Evolutionary conservation across 2,329 filamentous ascomycete species (phyloP), one percentile per base, ranked within the genome.

Genomic region (Ampelomyces quisqualis): DNA sequence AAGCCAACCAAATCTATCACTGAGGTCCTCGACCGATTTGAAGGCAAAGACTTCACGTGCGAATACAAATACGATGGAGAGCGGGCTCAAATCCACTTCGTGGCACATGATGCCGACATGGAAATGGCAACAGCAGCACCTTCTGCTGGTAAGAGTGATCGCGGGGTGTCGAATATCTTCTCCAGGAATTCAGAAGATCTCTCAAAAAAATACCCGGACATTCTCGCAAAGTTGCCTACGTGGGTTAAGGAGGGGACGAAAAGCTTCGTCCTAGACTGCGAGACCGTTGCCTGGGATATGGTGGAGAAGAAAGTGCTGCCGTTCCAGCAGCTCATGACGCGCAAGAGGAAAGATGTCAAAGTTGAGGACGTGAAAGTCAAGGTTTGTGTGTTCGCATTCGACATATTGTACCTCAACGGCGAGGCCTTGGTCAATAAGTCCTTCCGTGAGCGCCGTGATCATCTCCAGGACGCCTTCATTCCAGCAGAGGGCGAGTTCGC

Each of bases 11-110:
- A 98, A 68, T 90, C 93, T 4, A 96, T 98, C 58, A 95, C 90
- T 1, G 93, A 98, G 70, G 93, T 98, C 0, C 78, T 98, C 8
- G 91, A 98, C 69, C 87, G 93, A 4, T 98, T 98, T 53, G 93
- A 97, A 65, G 84, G 87, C 50, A 93, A 95, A 64, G 86, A 85
- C 18, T 98, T 98, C 61, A 97, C 93, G 1, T 98, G 93, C 71
- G 93, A 98, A 67, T 98, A 95, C 77, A 98, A 98, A 69, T 98
- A 98, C 62, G 93, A 98, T 59, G 93, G 93, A 34, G 93, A 98
- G 70, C 80, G 93, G 64, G 93, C 93, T n/a, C 93, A 98, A 65
- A 97, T 98, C 35, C 93, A 98, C 66, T 98, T 95, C 55, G 89
- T 97, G 21, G 85, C 90, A 4, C 88, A 89, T 48, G 86, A 91